Percentiles rank a stretch among this genome's conserved stretches.
Evolutionary conservation across 2,329 filamentous ascomycete genomes (phyloP).

Genomic region (Sarocladium oryzae): DNA sequence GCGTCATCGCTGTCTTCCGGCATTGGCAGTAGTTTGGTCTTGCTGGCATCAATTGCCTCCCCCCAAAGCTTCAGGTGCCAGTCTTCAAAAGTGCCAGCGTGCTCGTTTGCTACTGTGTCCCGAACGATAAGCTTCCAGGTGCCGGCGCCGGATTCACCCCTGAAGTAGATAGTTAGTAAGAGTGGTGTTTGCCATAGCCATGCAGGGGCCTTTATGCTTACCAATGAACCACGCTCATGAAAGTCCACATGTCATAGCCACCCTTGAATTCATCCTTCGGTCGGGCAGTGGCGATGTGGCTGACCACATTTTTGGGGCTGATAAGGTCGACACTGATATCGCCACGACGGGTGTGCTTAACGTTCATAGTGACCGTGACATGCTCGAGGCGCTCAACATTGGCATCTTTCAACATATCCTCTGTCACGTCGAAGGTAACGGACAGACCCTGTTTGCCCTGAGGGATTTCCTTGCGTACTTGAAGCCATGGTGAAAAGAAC

Average conservation of each 20-base stretch:
- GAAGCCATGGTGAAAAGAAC: constrained; percentile 90
- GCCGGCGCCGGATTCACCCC: constrained; percentile 82
- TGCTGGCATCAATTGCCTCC: constrained; percentile 69
- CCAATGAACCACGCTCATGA: constrained; percentile 98
- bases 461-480: constrained; percentile 79
- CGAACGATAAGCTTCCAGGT: constrained; percentile 89
- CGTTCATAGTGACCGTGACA: constrained; percentile 96
- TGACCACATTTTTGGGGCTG: constrained; percentile 75
- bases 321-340: constrained; percentile 89
- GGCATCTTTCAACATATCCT: constrained; percentile 70
- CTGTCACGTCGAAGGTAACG: constrained; percentile 74
- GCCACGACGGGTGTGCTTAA: constrained; percentile 78
- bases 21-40: constrained; percentile 70
- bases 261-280: constrained; percentile 55
- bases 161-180: constrained; percentile 32
- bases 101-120: constrained; percentile 71
- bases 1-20: constrained; percentile 78
- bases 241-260: constrained; percentile 94
- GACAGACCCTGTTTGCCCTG: constrained; percentile 76
- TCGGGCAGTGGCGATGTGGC: constrained; percentile 74
- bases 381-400: constrained; percentile 88
- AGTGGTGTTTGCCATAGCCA: neutral
- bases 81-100: constrained; percentile 74
- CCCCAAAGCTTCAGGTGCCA: constrained; percentile 96
- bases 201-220: constrained; percentile 34